Conservation (phyloP, 2,329 filamentous ascomycete genomes). For the Gaeumannomyces sp. region DNA sequence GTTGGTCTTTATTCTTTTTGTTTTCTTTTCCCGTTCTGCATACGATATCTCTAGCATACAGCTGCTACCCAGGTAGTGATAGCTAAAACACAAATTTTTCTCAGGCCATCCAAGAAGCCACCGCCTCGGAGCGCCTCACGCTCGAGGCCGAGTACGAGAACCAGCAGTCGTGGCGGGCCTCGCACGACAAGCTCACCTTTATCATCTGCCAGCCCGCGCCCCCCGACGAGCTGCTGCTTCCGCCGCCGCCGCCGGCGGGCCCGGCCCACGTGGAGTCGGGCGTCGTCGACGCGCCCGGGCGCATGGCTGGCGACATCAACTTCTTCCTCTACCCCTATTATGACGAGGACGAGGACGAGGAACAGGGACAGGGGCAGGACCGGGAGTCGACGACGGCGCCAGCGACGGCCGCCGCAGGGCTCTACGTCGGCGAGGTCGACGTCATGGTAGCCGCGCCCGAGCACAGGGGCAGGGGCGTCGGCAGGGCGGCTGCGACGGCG, state of each 20-base stretch:
- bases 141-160: constrained; percentile 82
- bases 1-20: constrained; percentile 29
- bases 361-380: no score
- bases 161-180: constrained; percentile 78
- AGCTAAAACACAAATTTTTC: constrained; percentile 5
- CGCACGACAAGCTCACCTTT: constrained; percentile 85
- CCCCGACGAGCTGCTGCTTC: constrained; percentile 11
- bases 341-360: constrained; percentile 33
- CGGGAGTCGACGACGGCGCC: constrained; percentile 16
- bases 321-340: constrained; percentile 66
- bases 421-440: constrained; percentile 66
- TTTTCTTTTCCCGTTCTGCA: background rate
- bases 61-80: background rate
- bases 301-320: constrained; percentile 71
- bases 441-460: constrained; percentile 69
- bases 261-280: constrained; percentile 26
- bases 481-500: constrained; percentile 55
- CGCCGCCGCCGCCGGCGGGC: background rate
- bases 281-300: constrained; percentile 44
- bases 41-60: background rate
- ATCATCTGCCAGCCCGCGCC: constrained; percentile 62
- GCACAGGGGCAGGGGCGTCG: constrained; percentile 57
- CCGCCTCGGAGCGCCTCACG: constrained; percentile 78
- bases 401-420: no score
- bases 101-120: constrained; percentile 72